phyloP scores from a whole-genome alignment of 257 asterid genomes.

The Penstemon eatonii region DNA sequence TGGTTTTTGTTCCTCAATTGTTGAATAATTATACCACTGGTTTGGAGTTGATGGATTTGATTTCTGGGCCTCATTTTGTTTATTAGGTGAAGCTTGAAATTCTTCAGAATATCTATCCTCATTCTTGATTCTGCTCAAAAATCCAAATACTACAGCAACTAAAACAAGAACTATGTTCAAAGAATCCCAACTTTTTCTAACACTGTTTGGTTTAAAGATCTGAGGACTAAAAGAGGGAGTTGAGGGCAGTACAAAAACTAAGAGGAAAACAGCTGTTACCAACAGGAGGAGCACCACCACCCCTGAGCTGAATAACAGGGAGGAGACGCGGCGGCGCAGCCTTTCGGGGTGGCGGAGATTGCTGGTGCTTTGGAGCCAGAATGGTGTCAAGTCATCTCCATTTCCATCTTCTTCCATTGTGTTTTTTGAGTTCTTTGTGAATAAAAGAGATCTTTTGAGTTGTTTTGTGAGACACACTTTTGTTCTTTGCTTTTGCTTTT shows the following conservation, averaged over 20 bases:
- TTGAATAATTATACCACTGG: constrained; percentile 34
- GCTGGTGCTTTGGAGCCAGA: constrained; percentile 66
- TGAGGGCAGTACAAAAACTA: constrained; percentile 59
- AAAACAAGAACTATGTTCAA: constrained; percentile 65
- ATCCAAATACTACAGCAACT: constrained; percentile 74
- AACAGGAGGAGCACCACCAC: constrained; percentile 51
- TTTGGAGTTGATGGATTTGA: constrained; percentile 44
- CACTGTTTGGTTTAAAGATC: constrained; percentile 67
- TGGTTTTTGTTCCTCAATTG: constrained; percentile 27
- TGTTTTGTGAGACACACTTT: neutral
- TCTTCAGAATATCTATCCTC: constrained; percentile 51
- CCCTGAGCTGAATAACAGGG: constrained; percentile 68
- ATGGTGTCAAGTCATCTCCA: constrained; percentile 53
- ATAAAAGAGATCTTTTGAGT: constrained; percentile 6
- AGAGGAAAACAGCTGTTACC: constrained; percentile 55
- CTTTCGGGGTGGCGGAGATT: constrained; percentile 59
- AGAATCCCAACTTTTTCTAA: constrained; percentile 88
- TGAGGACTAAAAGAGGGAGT: constrained; percentile 47
- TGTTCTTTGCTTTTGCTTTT: constrained; percentile 28
- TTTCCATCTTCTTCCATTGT: constrained; percentile 58
- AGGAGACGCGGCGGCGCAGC: constrained; percentile 47
- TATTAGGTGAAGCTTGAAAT: constrained; percentile 35
- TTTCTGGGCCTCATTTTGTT: constrained; percentile 35
- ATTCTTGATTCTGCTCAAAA: constrained; percentile 64
- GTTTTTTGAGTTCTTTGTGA: constrained; percentile 24